phyloP scores from a whole-genome alignment of 805 yeast species.

The Kodamaea hsintzibuensis region DNA sequence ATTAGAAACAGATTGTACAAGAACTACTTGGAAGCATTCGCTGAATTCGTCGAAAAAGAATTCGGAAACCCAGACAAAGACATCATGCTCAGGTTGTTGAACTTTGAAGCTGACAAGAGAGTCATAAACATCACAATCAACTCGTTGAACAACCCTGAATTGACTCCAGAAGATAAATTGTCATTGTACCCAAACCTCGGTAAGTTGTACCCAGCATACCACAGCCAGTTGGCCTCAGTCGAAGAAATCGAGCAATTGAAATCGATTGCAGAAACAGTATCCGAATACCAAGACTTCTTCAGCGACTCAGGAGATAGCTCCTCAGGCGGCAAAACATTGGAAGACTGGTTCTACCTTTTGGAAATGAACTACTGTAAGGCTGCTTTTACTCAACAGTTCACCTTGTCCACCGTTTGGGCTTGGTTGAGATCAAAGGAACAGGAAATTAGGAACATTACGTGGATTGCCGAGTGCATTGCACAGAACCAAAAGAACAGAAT shows the following conservation, averaged over 20 bases:
- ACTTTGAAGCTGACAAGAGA: constrained; percentile 94
- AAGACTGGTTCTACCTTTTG: constrained; percentile 88
- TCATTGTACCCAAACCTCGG: constrained; percentile 82
- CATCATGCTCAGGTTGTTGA: constrained; percentile 74
- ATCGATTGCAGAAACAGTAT: constrained; percentile 58
- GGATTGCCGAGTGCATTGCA: constrained; percentile 99
- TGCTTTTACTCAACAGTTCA: constrained; percentile 96
- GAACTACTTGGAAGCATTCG: constrained; percentile 89
- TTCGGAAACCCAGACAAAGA: constrained; percentile 78
- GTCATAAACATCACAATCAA: constrained; percentile 88
- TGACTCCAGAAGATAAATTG: constrained; percentile 69
- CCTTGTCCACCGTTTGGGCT: constrained; percentile 89
- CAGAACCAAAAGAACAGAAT: constrained; percentile 96
- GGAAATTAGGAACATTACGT: constrained; percentile 95
- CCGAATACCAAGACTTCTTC: constrained; percentile 64
- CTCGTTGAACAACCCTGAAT: constrained; percentile 76
- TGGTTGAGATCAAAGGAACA: constrained; percentile 96
- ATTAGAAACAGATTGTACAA: constrained; percentile 88
- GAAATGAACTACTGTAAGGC: constrained; percentile 92
- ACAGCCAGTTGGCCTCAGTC: constrained; percentile 64
- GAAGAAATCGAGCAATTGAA: constrained; percentile 88
- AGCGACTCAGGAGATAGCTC: constrained; percentile 35
- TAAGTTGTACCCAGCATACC: constrained; percentile 68
- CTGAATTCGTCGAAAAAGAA: constrained; percentile 57
- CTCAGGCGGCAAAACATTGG: constrained; percentile 55